Conservation (phyloP, 257 asterid genomes). For the Przewalskia tangutica region DNA sequence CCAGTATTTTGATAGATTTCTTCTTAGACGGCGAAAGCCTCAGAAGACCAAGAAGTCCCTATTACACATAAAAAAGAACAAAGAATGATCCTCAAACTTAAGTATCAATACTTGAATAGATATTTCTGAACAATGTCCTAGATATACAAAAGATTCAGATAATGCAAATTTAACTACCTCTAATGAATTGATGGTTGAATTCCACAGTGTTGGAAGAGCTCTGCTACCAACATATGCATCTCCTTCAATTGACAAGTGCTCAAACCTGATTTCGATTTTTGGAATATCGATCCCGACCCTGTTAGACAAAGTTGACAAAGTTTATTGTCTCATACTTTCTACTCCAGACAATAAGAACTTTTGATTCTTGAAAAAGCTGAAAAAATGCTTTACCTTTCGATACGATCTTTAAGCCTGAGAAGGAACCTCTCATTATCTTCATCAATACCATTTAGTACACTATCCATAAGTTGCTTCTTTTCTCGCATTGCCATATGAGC, state of each 20-base stretch:
- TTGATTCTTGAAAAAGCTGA: background rate
- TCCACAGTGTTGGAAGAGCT: conserved; percentile 77
- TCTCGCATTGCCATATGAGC: conserved; percentile 42
- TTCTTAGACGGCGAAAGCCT: conserved; percentile 53
- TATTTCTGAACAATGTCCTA: background rate
- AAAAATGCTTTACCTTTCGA: conserved; percentile 34
- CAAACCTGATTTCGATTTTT: conserved; percentile 55
- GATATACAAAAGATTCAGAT: background rate
- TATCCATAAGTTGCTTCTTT: conserved; percentile 61
- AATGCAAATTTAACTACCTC: conserved; percentile 33
- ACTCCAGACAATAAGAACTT: background rate
- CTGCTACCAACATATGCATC: conserved; percentile 58
- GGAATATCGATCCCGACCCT: conserved; percentile 65
- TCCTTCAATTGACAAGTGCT: conserved; percentile 59
- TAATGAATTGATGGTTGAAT: conserved; percentile 47
- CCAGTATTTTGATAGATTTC: conserved; percentile 61
- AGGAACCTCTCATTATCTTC: conserved; percentile 69
- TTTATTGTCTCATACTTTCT: background rate
- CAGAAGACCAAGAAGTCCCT: conserved; percentile 49
- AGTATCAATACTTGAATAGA: background rate
- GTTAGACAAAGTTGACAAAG: background rate
- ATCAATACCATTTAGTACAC: conserved; percentile 48
- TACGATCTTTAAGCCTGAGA: conserved; percentile 46
- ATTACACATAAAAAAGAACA: background rate
- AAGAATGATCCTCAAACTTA: background rate